Evolutionary conservation across 495 filamentous ascomycete genomes (phyloP), one percentile per base, ranked within the genome.

Genomic region (Talaromyces adpressus): DNA sequence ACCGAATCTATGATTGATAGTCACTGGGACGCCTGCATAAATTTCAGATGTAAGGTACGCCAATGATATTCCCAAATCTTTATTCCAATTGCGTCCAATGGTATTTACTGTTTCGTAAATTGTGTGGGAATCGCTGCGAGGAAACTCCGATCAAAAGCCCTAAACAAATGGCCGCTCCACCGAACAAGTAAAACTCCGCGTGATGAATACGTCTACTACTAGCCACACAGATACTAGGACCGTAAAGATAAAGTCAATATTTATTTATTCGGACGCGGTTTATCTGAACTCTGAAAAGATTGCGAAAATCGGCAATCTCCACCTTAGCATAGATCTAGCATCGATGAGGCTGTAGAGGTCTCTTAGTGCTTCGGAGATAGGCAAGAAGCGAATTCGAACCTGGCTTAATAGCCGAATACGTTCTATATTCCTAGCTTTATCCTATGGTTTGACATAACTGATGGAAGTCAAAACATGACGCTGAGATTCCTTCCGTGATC

Each of bases 91-190:
- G 4, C 7, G n/a, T 51, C 45, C 20, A 51, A n/a, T 51, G 1
- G 8, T 8, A 51, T 51, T 51, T 8, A n/a, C 14, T n/a, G 2
- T 14, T 12, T 53, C 20, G 4, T 27, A 12, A 11, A 53, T 1
- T 8, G 22, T 23, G 18, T 23, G 22, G 23, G 7, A 53, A 12
- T 53, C 5, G 49, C 49, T 53, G n/a, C 14, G 20, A 53, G 49
- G 49, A 27, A 53, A 53, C 49, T 53, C 49, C 49, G 49, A 53
- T 53, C 49, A 53, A 22, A 53, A 53, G 23, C 49, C 49, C 49
- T 53, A 53, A 53, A 53, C 49, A 53, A 53, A 25, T 9, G 20
- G 49, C 23, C 49, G 49, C 4, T 25, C 22, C 22, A 8, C 3
- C 23, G 49, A 23, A 53, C 11, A 45, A 45, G 41, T 45, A 45